These are phyloP conservation scores for Phytophthora fragariae DNA, from an alignment of 352 stramenopile species.

Conservation along the genomic window DNA sequence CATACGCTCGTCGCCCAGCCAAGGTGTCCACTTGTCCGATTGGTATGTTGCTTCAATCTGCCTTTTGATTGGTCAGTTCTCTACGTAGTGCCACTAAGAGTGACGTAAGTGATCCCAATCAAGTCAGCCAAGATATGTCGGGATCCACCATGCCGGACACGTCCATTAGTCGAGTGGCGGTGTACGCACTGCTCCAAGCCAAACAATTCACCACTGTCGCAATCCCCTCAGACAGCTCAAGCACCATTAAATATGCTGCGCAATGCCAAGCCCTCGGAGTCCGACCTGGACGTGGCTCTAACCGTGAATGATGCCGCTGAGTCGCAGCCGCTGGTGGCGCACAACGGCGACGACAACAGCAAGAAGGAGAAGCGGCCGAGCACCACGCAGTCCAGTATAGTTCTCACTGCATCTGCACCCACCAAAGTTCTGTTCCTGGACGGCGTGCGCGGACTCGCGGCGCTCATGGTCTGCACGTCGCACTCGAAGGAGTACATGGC, in stretches of 20 bases:
- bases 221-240: conserved; percentile 7
- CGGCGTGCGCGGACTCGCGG: conserved; percentile 47
- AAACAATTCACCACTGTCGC: conserved; percentile 6
- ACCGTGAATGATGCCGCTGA: not conserved
- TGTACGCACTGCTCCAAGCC: not conserved
- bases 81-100: not conserved
- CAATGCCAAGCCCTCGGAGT: conserved; percentile 14
- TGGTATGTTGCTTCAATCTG: not conserved
- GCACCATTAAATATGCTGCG: conserved; percentile 15
- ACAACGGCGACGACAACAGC: not conserved
- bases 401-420: not conserved
- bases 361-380: conserved; percentile 16
- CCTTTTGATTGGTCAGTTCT: not conserved
- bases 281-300: conserved; percentile 17
- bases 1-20: not conserved
- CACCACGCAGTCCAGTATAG: not conserved
- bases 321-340: conserved; percentile 4
- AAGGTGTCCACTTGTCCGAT: not conserved
- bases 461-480: conserved; percentile 41
- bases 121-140: conserved; percentile 10
- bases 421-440: conserved; percentile 49
- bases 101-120: not conserved
- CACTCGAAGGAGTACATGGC: conserved; percentile 44
- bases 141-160: conserved; percentile 7
- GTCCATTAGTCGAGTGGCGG: conserved; percentile 8